Base-by-base conservation (phyloP, 306 rosid species). In the Quercus berberidifolia region DNA sequence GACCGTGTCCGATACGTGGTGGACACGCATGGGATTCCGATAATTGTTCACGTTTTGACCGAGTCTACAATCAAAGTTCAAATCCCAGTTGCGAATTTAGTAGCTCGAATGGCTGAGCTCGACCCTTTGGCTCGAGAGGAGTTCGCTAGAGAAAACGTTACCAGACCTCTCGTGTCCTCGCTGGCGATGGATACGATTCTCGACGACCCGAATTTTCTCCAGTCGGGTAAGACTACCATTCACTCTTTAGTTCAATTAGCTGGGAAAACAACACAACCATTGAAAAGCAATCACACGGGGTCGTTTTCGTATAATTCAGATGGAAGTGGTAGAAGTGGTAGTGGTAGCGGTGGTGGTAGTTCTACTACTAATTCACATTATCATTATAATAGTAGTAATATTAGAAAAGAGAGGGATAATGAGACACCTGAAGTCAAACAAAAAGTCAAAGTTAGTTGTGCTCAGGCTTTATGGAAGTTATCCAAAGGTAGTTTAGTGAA, bases 391-490 rank as follows among this genome's bases (percentile, higher is more conserved):
- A 49, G 54, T 55, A 79, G 81, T 62, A 31, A 76, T n/a, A 33
- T 19, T 68, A 80, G 83, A 38, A 90, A 76, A 86, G 97, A 88
- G 25, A 90, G 74, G 20, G 93, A 92, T 76, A 79, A 38, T 26
- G 97, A 94, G 79, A 80, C 84, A 76, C 83, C 77, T 4, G 93
- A 87, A 70, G 69, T 87, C 57, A 91, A 89, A 89, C 86, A 83
- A 38, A 72, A 74, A 71, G 72, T 91, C 69, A 92, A 89, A 83
- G 77, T 87, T 33, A 87, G 83, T 71, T 94, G 97, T 80, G 90
- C 97, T 1, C 85, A 84, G 86, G 99, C 99, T 20, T 74, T 94
- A 46, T 94, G 97, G 97, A 94, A 89, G 76, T 87, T 94, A 71
- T 90, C 93, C 20, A 84, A 55, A 75, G 91, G 71, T 25, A 87